phyloP scores from a whole-genome alignment of 805 yeast species.

The Candida verbasci region DNA sequence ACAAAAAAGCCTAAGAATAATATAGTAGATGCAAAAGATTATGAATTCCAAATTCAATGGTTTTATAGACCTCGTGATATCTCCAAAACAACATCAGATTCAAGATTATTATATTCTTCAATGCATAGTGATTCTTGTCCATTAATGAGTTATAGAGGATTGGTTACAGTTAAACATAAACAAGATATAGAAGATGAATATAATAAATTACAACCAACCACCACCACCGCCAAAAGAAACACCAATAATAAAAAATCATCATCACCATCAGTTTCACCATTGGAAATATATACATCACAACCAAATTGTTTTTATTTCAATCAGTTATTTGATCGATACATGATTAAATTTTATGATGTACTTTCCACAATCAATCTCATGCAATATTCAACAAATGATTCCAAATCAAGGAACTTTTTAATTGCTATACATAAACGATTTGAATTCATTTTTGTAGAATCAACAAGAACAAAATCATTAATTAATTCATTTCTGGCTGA shows the following conservation, averaged over 20 bases:
- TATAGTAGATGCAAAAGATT: conserved; percentile 47
- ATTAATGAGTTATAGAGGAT: conserved; percentile 67
- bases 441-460: conserved; percentile 71
- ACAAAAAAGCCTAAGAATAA: neutral
- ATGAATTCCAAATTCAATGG: conserved; percentile 77
- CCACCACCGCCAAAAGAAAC: neutral
- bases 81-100: conserved; percentile 59
- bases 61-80: conserved; percentile 86
- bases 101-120: conserved; percentile 76
- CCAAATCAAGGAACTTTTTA: conserved; percentile 57
- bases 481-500: conserved; percentile 54
- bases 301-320: conserved; percentile 83
- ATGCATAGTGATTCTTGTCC: conserved; percentile 87
- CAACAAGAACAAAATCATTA: conserved; percentile 59
- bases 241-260: conserved; percentile 7
- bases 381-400: conserved; percentile 27
- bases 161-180: conserved; percentile 63
- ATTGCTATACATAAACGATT: conserved; percentile 63
- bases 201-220: conserved; percentile 8
- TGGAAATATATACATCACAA: conserved; percentile 48
- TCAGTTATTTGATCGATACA: conserved; percentile 79
- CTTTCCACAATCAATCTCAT: conserved; percentile 54
- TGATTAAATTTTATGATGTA: conserved; percentile 77
- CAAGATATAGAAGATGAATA: conserved; percentile 54
- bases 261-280: conserved; percentile 14